phyloP scores from a whole-genome alignment of 257 asterid species.

The Solanum dulcamara region DNA sequence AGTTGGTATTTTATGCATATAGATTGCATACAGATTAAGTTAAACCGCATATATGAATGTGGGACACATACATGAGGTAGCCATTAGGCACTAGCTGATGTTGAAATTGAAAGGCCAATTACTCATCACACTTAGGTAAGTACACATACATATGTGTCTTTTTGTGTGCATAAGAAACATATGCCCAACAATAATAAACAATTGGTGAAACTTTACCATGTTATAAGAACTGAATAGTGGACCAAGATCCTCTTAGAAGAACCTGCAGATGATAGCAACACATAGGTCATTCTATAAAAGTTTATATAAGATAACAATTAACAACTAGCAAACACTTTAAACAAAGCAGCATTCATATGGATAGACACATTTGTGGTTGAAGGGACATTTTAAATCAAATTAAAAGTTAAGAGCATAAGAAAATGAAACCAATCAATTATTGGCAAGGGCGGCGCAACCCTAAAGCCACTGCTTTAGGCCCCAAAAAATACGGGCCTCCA shows the following conservation, averaged over 20 bases:
- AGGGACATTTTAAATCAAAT: neutral
- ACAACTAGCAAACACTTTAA: neutral
- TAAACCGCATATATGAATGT: neutral
- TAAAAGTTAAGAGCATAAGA: neutral
- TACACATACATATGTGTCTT: neutral
- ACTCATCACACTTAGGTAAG: neutral
- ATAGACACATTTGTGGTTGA: neutral
- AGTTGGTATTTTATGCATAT: neutral
- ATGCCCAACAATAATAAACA: neutral
- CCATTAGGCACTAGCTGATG: neutral
- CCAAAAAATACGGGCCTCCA: neutral
- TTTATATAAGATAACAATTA: neutral
- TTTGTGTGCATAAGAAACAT: neutral
- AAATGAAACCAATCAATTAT: neutral
- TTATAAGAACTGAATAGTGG: neutral
- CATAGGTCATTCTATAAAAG: neutral
- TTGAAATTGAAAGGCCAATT: neutral
- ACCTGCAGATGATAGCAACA: neutral
- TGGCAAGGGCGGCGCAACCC: neutral
- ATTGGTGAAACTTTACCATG: slow-evolving; percentile 5
- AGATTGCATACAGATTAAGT: neutral
- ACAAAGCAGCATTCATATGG: neutral
- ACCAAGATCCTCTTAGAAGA: neutral
- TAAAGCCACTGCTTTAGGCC: neutral
- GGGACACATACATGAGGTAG: neutral